Conservation (phyloP, 164 flowering plant genomes). For the Nelumbo lutea region DNA sequence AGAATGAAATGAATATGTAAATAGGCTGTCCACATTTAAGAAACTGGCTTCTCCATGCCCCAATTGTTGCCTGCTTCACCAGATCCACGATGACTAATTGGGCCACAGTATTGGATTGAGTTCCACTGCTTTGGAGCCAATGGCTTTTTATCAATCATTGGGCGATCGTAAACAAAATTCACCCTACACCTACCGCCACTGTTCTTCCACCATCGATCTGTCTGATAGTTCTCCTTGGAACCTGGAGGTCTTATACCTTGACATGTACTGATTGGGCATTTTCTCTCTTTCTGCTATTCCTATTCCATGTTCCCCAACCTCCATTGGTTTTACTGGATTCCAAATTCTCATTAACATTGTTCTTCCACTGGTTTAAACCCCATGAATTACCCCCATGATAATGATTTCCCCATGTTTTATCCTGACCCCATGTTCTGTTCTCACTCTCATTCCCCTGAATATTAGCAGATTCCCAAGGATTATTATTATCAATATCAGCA, state of each 20-base stretch:
- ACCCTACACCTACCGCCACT: constrained; percentile 29
- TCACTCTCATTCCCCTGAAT: not conserved
- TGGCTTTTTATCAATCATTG: constrained; percentile 10
- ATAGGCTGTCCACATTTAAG: not conserved
- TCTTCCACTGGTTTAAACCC: constrained; percentile 21
- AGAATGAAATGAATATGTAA: no score
- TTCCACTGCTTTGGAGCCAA: constrained; percentile 22
- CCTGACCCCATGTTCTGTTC: constrained; percentile 1
- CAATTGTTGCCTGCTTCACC: constrained; percentile 14
- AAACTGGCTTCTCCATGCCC: constrained; percentile 22
- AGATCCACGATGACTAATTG: constrained; percentile 15
- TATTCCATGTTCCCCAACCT: constrained; percentile 25
- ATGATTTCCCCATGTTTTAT: constrained; percentile 21
- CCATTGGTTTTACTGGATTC: constrained; percentile 10
- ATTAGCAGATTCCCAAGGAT: constrained; percentile 28
- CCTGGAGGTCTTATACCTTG: constrained; percentile 35
- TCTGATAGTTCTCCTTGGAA: constrained; percentile 27
- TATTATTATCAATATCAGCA: constrained; percentile 7
- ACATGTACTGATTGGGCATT: constrained; percentile 18
- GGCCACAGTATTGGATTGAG: constrained; percentile 18
- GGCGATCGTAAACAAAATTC: constrained; percentile 21
- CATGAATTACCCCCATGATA: constrained; percentile 7
- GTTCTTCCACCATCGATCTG: constrained; percentile 24
- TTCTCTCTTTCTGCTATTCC: constrained; percentile 33
- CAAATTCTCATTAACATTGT: constrained; percentile 7